A percentile compares a stretch with the other conserved stretches of the same genome.
phyloP scores from a whole-genome alignment of 345 rosid genomes.

The Mallotus nudiflorus region DNA sequence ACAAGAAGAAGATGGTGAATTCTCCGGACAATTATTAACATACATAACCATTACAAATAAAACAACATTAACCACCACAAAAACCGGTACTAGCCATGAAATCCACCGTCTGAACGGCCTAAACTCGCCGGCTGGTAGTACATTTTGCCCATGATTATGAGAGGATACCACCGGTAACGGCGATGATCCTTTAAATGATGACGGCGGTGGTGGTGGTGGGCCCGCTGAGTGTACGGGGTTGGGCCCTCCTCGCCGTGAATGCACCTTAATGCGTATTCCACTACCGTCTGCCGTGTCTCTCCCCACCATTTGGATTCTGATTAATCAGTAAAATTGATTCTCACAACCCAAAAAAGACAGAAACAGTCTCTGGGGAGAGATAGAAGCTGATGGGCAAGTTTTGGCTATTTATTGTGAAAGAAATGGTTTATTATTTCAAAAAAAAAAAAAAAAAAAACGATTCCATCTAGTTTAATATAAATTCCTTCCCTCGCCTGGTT shows the following conservation, averaged over 20 bases:
- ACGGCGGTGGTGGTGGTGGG: background rate
- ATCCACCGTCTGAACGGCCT: slow-evolving; percentile 45
- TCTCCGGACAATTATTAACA: slow-evolving; percentile 26
- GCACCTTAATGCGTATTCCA: slow-evolving; percentile 50
- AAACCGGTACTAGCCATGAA: slow-evolving; percentile 31
- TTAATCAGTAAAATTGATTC: too few relatives aligned
- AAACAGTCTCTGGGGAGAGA: too few relatives aligned
- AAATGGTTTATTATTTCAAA: too few relatives aligned
- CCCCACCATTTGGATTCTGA: slow-evolving; percentile 24
- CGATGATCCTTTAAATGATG: background rate
- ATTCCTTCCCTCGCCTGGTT: too few relatives aligned
- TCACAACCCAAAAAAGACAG: too few relatives aligned
- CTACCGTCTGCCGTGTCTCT: slow-evolving; percentile 21
- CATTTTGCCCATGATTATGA: slow-evolving; percentile 2
- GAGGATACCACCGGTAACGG: background rate
- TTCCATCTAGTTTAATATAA: too few relatives aligned
- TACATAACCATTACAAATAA: slow-evolving; percentile 27
- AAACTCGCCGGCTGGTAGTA: slow-evolving; percentile 25
- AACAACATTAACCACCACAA: slow-evolving; percentile 27
- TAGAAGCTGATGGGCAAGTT: too few relatives aligned
- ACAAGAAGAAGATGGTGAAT: background rate
- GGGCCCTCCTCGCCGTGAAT: slow-evolving; percentile 23
- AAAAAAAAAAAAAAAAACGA: too few relatives aligned
- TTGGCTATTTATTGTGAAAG: too few relatives aligned
- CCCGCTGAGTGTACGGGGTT: slow-evolving; percentile 16